Percentiles rank a stretch among this genome's conserved stretches.
These are phyloP conservation scores for Xerocomellus amylosporus DNA, from an alignment of 768 basidiomycete genomes.

Conservation along the genomic window DNA sequence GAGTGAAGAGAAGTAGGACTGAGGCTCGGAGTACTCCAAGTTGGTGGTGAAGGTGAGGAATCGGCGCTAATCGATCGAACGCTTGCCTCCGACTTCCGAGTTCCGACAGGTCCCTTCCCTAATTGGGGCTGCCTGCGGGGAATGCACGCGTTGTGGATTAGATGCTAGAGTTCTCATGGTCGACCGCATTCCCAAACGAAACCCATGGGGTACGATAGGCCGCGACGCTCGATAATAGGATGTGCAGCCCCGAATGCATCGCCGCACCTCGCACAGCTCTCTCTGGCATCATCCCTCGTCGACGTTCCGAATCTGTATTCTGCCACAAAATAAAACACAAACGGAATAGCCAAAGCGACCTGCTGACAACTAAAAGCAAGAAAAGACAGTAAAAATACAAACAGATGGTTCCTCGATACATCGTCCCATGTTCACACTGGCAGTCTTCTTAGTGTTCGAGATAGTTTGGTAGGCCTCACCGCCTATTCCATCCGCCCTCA, in stretches of 20 bases:
- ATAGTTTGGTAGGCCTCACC: not conserved
- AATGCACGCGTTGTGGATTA: too few species aligned
- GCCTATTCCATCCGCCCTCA: conserved; percentile 12
- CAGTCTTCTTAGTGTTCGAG: not conserved
- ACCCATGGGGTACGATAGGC: too few species aligned
- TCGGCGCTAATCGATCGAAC: not conserved
- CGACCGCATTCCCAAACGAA: too few species aligned
- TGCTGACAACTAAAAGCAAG: not conserved
- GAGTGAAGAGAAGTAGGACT: not conserved
- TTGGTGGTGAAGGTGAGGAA: not conserved
- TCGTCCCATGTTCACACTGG: not conserved
- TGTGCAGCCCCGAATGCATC: too few species aligned
- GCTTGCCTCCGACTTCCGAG: too few species aligned
- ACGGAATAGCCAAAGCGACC: not conserved
- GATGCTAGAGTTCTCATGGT: too few species aligned
- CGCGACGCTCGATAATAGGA: too few species aligned
- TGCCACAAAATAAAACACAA: not conserved
- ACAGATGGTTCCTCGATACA: not conserved
- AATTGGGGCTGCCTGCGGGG: too few species aligned
- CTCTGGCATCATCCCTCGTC: too few species aligned
- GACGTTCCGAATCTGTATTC: too few species aligned
- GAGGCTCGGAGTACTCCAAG: not conserved
- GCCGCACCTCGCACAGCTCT: too few species aligned
- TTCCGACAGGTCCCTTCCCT: too few species aligned
- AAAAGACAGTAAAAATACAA: conserved; percentile 7